phyloP scores from a whole-genome alignment of 2,329 filamentous ascomycete genomes.

The Aureobasidium sp. region DNA sequence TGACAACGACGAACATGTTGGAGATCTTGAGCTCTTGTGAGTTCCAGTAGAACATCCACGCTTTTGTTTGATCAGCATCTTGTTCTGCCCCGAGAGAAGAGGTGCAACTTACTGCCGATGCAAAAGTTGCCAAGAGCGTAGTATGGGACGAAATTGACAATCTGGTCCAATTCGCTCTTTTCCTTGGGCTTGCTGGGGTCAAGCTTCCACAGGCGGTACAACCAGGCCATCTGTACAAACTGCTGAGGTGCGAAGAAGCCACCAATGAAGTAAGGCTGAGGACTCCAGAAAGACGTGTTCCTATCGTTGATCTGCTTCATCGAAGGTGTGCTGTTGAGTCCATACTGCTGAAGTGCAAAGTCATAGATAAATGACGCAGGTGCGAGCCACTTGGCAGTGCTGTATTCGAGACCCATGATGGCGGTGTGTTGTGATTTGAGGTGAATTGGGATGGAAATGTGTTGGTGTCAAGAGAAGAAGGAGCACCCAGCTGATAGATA shows the following conservation, averaged over 20 bases:
- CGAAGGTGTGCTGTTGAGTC: conserved; percentile 46
- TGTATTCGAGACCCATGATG: conserved; percentile 46
- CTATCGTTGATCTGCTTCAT: conserved; percentile 52
- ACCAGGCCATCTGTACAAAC: conserved; percentile 48
- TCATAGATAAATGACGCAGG: conserved; percentile 47
- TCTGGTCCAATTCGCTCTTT: conserved; percentile 38
- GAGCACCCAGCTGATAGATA: not conserved
- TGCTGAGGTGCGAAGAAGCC: conserved; percentile 55
- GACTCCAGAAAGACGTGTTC: conserved; percentile 51
- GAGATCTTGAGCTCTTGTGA: conserved; percentile 39
- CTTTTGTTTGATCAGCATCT: conserved; percentile 13
- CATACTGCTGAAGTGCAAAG: conserved; percentile 52
- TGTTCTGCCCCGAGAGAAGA: too few species aligned
- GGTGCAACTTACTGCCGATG: conserved; percentile 38
- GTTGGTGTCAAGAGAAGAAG: not conserved
- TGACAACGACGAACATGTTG: conserved; percentile 49
- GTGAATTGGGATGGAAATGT: not conserved
- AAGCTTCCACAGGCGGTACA: conserved; percentile 47
- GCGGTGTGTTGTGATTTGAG: not conserved
- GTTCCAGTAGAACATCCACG: conserved; percentile 58
- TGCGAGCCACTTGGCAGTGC: conserved; percentile 45
- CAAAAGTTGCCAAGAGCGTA: conserved; percentile 50
- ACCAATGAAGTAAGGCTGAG: conserved; percentile 50
- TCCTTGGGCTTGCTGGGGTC: conserved; percentile 32
- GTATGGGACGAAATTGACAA: conserved; percentile 40